A percentile compares a stretch with the other conserved stretches of the same genome.
These are phyloP conservation scores for Krasilnikovozyma curviuscula DNA, from an alignment of 768 basidiomycete genomes.

Conservation along the genomic window DNA sequence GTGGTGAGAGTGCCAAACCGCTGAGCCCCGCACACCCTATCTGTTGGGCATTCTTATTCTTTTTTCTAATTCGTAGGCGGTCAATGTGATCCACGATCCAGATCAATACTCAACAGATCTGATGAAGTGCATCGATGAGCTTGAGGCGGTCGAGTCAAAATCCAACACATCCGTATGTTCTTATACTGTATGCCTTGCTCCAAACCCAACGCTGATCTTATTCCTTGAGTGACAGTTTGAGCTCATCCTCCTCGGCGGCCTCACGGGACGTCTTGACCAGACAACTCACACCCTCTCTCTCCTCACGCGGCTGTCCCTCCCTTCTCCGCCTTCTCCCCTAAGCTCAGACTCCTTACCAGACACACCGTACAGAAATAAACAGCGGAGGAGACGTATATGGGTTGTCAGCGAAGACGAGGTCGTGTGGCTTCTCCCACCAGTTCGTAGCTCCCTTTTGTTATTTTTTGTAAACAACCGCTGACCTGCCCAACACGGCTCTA, in stretches of 20 bases:
- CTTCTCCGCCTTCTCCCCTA: too few relatives aligned
- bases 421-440: conserved; percentile 69
- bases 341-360: too few relatives aligned
- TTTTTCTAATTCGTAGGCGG: conserved; percentile 33
- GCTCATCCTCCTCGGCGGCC: conserved; percentile 63
- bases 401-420: conserved; percentile 78
- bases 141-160: conserved; percentile 39
- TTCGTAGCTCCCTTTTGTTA: conserved; percentile 25
- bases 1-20: too few relatives aligned
- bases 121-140: conserved; percentile 64
- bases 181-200: too few relatives aligned
- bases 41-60: background rate
- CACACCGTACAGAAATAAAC: too few relatives aligned
- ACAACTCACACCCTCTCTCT: conserved; percentile 75
- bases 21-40: background rate
- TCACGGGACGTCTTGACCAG: conserved; percentile 83
- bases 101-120: conserved; percentile 81
- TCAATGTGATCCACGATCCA: conserved; percentile 44
- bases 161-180: too few relatives aligned
- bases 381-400: conserved; percentile 31
- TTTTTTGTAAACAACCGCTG: background rate
- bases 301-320: too few relatives aligned
- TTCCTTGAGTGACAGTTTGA: conserved; percentile 34
- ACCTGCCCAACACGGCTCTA: background rate
- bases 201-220: too few relatives aligned